phyloP scores from a whole-genome alignment of 768 basidiomycete genomes.

The Serendipita vermifera region DNA sequence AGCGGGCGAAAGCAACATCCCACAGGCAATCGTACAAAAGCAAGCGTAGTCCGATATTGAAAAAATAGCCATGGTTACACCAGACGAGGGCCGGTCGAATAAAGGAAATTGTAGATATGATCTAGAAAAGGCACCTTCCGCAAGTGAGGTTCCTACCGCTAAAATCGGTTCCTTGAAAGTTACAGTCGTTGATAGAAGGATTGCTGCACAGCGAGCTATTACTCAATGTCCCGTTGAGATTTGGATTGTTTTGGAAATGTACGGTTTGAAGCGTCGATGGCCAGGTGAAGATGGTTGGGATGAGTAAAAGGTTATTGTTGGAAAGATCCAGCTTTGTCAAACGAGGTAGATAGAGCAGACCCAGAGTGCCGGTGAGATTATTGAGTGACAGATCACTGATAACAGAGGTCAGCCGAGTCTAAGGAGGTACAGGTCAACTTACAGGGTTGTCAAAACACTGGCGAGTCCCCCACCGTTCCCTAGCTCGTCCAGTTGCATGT shows the following conservation, averaged over 20 bases:
- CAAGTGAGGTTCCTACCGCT: background rate
- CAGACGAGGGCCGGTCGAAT: no score
- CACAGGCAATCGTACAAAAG: no score
- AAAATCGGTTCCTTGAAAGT: conserved; percentile 7
- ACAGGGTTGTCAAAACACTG: conserved; percentile 29
- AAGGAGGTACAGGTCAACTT: conserved; percentile 12
- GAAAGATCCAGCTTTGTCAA: conserved; percentile 29
- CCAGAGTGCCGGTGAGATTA: conserved; percentile 29
- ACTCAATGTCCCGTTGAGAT: conserved; percentile 24
- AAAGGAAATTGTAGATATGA: background rate
- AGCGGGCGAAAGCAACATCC: no score
- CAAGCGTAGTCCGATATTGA: no score
- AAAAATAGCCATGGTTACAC: no score
- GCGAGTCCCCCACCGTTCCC: no score
- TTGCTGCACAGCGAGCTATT: conserved; percentile 22
- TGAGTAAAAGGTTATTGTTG: conserved; percentile 26
- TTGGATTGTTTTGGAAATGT: conserved; percentile 27
- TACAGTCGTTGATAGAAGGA: conserved; percentile 21
- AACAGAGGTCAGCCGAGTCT: background rate
- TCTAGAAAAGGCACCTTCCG: conserved; percentile 8
- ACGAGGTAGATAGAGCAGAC: conserved; percentile 25
- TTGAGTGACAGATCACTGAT: conserved; percentile 29
- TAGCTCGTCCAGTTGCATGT: no score
- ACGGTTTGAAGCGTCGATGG: conserved; percentile 27
- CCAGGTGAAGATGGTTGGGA: conserved; percentile 24